phyloP scores from a whole-genome alignment of 441 rosid genomes.

The Gossypium davidsonii region DNA sequence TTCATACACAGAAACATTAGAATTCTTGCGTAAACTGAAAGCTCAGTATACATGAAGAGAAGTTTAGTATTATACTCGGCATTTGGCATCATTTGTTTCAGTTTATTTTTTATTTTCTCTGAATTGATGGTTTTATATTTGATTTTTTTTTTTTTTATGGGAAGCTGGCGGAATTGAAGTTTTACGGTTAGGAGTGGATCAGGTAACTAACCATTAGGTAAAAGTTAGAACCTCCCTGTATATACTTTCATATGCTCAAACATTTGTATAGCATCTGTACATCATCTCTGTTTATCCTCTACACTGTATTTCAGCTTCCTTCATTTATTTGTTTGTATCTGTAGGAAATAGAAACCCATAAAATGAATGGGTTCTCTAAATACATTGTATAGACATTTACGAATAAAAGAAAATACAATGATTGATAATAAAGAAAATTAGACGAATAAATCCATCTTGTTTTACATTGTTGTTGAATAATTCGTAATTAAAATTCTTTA shows the following conservation, averaged over 20 bases:
- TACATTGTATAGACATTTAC: not conserved
- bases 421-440: not conserved
- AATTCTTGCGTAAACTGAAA: slow-evolving; percentile 59
- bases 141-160: not conserved
- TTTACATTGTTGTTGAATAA: not conserved
- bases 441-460: not conserved
- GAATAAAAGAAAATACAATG: not conserved
- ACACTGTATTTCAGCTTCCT: not conserved
- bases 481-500: not conserved
- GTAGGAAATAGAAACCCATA: slow-evolving; percentile 2
- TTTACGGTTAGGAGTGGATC: not conserved
- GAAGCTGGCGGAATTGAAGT: not conserved
- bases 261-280: not conserved
- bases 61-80: not conserved
- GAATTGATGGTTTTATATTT: not conserved
- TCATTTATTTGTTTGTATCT: not conserved
- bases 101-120: not conserved
- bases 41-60: slow-evolving; percentile 29
- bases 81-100: not conserved
- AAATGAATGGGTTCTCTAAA: slow-evolving; percentile 5
- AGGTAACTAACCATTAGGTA: not conserved
- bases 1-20: slow-evolving; percentile 65
- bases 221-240: not conserved
- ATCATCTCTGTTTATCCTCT: not conserved
- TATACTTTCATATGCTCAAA: not conserved